Base-by-base conservation (phyloP, 169 alveolate species). In the Cryptosporidium xiaoi region DNA sequence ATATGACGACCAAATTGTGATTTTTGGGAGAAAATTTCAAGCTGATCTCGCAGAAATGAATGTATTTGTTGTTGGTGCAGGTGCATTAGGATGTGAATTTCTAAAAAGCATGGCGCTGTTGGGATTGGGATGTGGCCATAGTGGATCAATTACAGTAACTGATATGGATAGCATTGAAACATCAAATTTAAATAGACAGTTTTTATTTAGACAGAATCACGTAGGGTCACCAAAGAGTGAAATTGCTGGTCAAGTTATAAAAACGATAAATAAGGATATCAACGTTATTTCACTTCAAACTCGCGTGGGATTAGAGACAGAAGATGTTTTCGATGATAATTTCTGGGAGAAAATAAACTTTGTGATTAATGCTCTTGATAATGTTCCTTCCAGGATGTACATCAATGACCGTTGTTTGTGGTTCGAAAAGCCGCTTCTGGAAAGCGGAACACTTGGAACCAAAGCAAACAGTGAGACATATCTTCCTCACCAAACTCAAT, bases 81-180 rank as follows among this genome's bases (percentile, higher is more conserved):
- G 99, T 1, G 99, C 99, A 15, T 92, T 98, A 51, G 99, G 99
- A 13, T 99, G 99, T 83, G 99, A 99, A 87, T 96, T 94, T 65
- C 93, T 98, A 85, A 99, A 98, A 91, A 94, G 95, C 64, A 96
- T 97, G 92, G 99, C 99, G 6, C 93, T 98, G 27, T 92, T 98
- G 95, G 99, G 99, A 8, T 92, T 97, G 58, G 97, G 99, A 33
- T 93, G 97, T 82, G 93, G 94, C 2, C 83, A 77, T 3, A 84
- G 55, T 10, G 98, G 99, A n/a, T 64, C 91, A 64, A 91, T 98
- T 15, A 92, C 97, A 1, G 96, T 97, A 33, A 97, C 99, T 6
- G 99, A 99, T 91, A 98, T 97, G 91, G 99, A 99, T 84, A 91
- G 94, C 65, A 97, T 98, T 56, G 99, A 98, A 91, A 94, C 96